A percentile compares a stretch with the other conserved stretches of the same genome.
phyloP scores from a whole-genome alignment of 331 rosid genomes.

The Phaseolus coccineus region DNA sequence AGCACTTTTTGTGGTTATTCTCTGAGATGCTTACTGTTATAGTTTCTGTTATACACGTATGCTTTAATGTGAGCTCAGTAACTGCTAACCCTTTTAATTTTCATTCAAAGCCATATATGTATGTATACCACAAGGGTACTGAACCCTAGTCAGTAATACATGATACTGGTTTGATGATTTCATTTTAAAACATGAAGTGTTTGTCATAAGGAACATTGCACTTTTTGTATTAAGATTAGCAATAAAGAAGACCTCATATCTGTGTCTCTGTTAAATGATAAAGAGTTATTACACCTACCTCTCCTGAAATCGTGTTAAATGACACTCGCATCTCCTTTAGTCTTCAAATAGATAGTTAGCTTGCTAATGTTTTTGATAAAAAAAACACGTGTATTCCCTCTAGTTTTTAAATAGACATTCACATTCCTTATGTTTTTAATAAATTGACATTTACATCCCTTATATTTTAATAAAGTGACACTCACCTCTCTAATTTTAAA shows the following conservation, averaged over 20 bases:
- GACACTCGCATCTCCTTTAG: too few species aligned
- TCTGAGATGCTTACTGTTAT: neutral
- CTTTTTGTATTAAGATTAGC: neutral
- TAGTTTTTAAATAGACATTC: too few species aligned
- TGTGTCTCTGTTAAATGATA: neutral
- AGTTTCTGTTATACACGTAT: neutral
- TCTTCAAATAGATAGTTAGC: too few species aligned
- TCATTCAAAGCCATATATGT: conserved; percentile 1
- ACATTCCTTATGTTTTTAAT: too few species aligned
- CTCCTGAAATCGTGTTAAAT: too few species aligned
- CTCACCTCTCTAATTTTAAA: too few species aligned
- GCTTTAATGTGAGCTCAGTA: conserved; percentile 10
- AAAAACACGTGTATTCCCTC: too few species aligned
- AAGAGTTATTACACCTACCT: too few species aligned
- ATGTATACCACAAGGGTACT: neutral
- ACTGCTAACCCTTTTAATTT: conserved; percentile 6
- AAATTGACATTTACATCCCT: too few species aligned
- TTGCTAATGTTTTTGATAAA: too few species aligned
- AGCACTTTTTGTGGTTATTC: conserved; percentile 26
- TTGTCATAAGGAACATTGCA: conserved; percentile 10
- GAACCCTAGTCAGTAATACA: neutral
- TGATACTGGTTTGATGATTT: conserved; percentile 28
- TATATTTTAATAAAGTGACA: too few species aligned
- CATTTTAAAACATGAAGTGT: conserved; percentile 18
- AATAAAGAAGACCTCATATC: neutral